Base-by-base conservation (phyloP, 2,329 filamentous ascomycete genomes). In the Dothideomycetidae sp. region DNA sequence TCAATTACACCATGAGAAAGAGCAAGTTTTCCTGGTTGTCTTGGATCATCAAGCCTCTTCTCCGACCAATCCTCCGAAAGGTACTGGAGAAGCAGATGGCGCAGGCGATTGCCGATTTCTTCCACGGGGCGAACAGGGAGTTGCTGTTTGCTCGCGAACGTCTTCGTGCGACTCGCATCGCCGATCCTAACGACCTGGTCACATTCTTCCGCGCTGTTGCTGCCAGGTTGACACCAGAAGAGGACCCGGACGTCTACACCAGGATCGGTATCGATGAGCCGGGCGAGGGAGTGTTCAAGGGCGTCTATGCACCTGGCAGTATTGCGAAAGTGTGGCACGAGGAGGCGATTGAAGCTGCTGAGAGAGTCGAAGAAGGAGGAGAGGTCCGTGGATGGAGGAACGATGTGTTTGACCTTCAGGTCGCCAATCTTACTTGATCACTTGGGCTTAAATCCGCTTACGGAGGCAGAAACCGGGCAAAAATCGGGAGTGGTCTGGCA, bases 291-390 rank as follows among this genome's bases (percentile, higher is more conserved):
- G 66, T 88, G 0, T 96, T 96, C 63, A 75, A 75, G 48, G 82
- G 80, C 3, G 71, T 84, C 2, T 94, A 93, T 60, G 78, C 88
- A 1, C 88, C 88, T 0, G 86, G 84, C 1, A 93, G 85, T 56
- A 63, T 94, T 16, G 81, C 90, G 36, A 85, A 81, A 60, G 58
- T 93, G n/a, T 93, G 84, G 83, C 73, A 88, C 46, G 78, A 85
- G 46, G 80, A 93, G 59, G 84, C 74, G 0, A 60, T 64, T 14
- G 65, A 68, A 43, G 84, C 82, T 0, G 68, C 67, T 13, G 81
- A 92, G 56, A 68, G 75, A 29, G 73, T 93, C 26, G 75, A 86
- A 46, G 80, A 88, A 46, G 40, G 38, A 4, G 76, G 75, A 51
- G 71, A 76, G 39, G 64, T 64, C 32, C 75, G 70, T 11, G 81